These are phyloP conservation scores for Prototheca stagnorum DNA, from an alignment of 163 green algal species.

Conservation along the genomic window DNA sequence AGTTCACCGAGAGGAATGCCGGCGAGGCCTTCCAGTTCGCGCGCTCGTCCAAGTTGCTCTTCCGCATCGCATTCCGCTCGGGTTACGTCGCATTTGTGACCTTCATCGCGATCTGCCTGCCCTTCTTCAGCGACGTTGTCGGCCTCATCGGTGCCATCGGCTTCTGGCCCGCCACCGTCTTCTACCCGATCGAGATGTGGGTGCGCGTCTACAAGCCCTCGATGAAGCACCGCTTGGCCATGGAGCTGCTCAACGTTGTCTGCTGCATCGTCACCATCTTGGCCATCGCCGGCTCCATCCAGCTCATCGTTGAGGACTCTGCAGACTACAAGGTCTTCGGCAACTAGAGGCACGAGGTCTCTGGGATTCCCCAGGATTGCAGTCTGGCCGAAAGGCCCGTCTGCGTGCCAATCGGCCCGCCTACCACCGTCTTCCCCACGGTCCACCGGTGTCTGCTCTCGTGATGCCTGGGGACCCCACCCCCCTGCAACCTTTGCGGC, in stretches of 20 bases:
- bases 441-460: too few species aligned
- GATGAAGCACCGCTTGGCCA: background rate
- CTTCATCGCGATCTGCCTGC: constrained; percentile 17
- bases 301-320: constrained; percentile 5
- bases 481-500: too few species aligned
- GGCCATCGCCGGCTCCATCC: constrained; percentile 11
- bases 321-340: constrained; percentile 2
- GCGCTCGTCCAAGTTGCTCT: too few species aligned
- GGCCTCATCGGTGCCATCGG: constrained; percentile 24
- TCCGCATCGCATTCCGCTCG: constrained; percentile 16
- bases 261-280: constrained; percentile 19
- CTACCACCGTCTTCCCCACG: too few species aligned
- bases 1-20: background rate
- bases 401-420: too few species aligned
- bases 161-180: constrained; percentile 31
- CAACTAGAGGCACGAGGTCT: too few species aligned
- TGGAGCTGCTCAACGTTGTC: constrained; percentile 18
- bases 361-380: too few species aligned
- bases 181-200: constrained; percentile 17
- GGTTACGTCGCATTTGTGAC: constrained; percentile 17
- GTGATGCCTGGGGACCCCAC: too few species aligned
- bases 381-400: too few species aligned
- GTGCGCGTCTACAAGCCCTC: background rate
- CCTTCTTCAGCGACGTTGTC: constrained; percentile 29
- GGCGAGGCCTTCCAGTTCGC: background rate